Percentiles rank a stretch among this genome's conserved stretches.
These are phyloP conservation scores for Oryza glaberrima DNA, from an alignment of 176 grass and related monocot species.

Conservation along the genomic window DNA sequence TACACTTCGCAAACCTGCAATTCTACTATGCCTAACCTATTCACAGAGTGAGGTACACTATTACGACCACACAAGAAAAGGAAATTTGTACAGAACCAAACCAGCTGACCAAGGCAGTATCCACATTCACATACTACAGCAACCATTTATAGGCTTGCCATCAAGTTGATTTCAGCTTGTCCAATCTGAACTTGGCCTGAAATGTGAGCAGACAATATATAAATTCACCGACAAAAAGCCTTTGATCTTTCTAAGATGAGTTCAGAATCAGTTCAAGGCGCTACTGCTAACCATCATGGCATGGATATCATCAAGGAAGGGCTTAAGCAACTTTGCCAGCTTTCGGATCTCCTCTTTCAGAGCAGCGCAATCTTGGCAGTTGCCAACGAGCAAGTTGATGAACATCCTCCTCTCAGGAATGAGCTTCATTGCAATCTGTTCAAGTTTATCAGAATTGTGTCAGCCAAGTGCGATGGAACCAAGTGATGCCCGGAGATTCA, in stretches of 20 bases:
- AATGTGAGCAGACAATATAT: background rate
- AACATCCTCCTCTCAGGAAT: constrained; percentile 70
- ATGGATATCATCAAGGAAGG: constrained; percentile 67
- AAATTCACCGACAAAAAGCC: background rate
- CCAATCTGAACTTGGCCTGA: constrained; percentile 75
- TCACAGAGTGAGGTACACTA: background rate
- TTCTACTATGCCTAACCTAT: constrained; percentile 12
- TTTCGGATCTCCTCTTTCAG: constrained; percentile 50
- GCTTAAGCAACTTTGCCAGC: constrained; percentile 52
- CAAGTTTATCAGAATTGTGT: background rate
- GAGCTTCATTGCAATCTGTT: constrained; percentile 84
- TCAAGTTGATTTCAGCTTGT: constrained; percentile 80
- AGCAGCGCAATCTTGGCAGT: constrained; percentile 34
- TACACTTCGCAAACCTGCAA: background rate
- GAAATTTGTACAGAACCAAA: constrained; percentile 19
- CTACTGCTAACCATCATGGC: constrained; percentile 64
- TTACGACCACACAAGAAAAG: background rate
- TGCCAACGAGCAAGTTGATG: constrained; percentile 41
- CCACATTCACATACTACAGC: background rate
- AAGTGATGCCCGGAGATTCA: constrained; percentile 43
- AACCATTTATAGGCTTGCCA: background rate
- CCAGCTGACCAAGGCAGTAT: constrained; percentile 17
- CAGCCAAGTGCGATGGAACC: background rate
- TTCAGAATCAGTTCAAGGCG: background rate
- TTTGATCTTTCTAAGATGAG: background rate